phyloP scores from a whole-genome alignment of 352 stramenopile species.

The Phytophthora hybrid region DNA sequence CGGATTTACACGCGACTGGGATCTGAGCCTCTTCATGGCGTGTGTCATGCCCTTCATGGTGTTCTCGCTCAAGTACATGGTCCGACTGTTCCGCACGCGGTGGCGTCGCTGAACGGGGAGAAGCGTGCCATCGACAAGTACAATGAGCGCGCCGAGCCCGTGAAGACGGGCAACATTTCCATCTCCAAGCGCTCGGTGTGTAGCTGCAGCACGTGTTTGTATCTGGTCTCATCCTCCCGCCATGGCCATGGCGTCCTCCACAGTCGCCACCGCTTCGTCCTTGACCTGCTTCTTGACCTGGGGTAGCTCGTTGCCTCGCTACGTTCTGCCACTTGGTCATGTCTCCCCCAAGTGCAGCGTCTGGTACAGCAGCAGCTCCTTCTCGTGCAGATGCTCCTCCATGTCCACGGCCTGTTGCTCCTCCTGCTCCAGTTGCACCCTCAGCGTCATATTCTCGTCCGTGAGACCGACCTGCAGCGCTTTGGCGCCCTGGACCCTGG shows the following conservation, averaged over 20 bases:
- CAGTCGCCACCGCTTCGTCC: constrained; percentile 39
- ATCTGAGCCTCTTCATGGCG: constrained; percentile 51
- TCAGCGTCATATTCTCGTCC: constrained; percentile 72
- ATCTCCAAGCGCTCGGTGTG: constrained; percentile 25
- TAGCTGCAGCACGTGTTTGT: constrained; percentile 68
- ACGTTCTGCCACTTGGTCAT: constrained; percentile 55
- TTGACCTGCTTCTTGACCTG: constrained; percentile 65
- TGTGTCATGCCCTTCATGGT: constrained; percentile 51
- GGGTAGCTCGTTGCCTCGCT: constrained; percentile 53
- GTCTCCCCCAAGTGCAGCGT: constrained; percentile 52
- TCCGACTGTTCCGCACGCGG: constrained; percentile 41
- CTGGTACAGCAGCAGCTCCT: constrained; percentile 70
- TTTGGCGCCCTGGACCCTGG: constrained; percentile 62
- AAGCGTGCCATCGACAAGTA: constrained; percentile 45
- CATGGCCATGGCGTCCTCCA: constrained; percentile 52
- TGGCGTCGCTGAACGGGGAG: constrained; percentile 48
- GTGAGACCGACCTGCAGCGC: constrained; percentile 72
- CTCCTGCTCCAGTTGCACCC: constrained; percentile 56
- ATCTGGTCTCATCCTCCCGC: constrained; percentile 54
- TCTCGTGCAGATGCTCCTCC: constrained; percentile 63
- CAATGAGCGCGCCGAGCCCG: constrained; percentile 22
- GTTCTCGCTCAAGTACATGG: constrained; percentile 40
- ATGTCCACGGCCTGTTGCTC: constrained; percentile 59
- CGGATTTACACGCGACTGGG: constrained; percentile 49
- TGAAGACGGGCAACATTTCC: constrained; percentile 32